Percentiles rank a stretch among this genome's conserved stretches.
These are phyloP conservation scores for Falciphora oryzae DNA, from an alignment of 2,329 filamentous ascomycete genomes.

Conservation along the genomic window DNA sequence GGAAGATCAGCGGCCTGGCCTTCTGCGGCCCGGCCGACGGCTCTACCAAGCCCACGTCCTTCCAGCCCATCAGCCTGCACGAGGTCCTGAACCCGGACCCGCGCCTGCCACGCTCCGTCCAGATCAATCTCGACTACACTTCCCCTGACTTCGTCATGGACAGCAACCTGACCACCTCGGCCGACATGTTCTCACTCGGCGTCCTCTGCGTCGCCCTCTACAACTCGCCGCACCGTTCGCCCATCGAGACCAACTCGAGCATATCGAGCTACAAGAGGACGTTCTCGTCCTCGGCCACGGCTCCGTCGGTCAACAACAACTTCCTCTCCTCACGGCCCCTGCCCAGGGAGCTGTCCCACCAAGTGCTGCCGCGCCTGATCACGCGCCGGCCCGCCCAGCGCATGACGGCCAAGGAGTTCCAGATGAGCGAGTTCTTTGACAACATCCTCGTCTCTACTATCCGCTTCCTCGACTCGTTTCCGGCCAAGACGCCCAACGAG, in stretches of 20 bases:
- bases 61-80: constrained; percentile 73
- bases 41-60: constrained; percentile 67
- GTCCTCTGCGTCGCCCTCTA: constrained; percentile 85
- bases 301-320: constrained; percentile 75
- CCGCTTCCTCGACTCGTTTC: constrained; percentile 85
- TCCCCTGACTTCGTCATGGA: constrained; percentile 95
- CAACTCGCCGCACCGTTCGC: constrained; percentile 88
- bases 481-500: constrained; percentile 85
- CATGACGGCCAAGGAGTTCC: constrained; percentile 84
- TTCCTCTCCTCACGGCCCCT: constrained; percentile 76
- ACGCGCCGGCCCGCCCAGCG: constrained; percentile 82
- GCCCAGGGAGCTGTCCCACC: constrained; percentile 68
- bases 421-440: constrained; percentile 93
- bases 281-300: constrained; percentile 70
- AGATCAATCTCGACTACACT: constrained; percentile 87
- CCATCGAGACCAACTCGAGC: constrained; percentile 75
- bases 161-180: constrained; percentile 73
- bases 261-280: constrained; percentile 78
- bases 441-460: constrained; percentile 96
- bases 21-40: constrained; percentile 80
- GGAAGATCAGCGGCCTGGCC: constrained; percentile 94
- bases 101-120: constrained; percentile 72
- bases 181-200: constrained; percentile 92
- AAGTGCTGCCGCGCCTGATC: constrained; percentile 79
- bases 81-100: constrained; percentile 83